Evolutionary conservation across 2,329 filamentous ascomycete species (phyloP).

Genomic region (Shiraia sp.): DNA sequence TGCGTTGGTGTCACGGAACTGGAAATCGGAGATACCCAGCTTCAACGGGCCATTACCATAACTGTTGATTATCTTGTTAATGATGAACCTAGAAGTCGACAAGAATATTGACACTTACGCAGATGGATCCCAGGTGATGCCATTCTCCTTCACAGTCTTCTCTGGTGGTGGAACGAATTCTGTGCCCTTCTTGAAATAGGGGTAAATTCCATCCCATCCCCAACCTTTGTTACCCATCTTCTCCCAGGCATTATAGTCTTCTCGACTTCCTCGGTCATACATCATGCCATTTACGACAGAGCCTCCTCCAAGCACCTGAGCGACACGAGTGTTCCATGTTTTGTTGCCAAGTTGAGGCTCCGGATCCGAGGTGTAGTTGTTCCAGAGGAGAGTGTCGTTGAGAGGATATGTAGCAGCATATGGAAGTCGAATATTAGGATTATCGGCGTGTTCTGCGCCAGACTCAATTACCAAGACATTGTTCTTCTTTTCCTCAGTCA

Average conservation of each 20-base stretch:
- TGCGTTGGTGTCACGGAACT: constrained; percentile 31
- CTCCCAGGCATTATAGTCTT: constrained; percentile 58
- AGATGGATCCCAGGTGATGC: constrained; percentile 36
- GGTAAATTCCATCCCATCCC: constrained; percentile 56
- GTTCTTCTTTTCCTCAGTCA: constrained; percentile 30
- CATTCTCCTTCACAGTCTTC: constrained; percentile 21
- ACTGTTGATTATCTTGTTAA: too few relatives aligned
- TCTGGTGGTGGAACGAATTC: constrained; percentile 29
- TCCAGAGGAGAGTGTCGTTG: constrained; percentile 23
- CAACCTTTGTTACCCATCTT: constrained; percentile 63
- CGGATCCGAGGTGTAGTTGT: constrained; percentile 23
- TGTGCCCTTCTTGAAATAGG: constrained; percentile 33
- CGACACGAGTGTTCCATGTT: constrained; percentile 25
- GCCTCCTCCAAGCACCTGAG: constrained; percentile 33
- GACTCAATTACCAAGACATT: constrained; percentile 31
- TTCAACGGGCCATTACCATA: constrained; percentile 32
- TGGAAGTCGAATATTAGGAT: constrained; percentile 26
- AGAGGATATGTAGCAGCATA: constrained; percentile 30
- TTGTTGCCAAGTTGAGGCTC: constrained; percentile 25
- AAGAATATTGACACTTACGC: too few relatives aligned
- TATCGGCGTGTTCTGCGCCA: constrained; percentile 30
- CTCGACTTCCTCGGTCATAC: constrained; percentile 38
- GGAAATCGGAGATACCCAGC: constrained; percentile 29
- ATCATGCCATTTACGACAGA: constrained; percentile 44
- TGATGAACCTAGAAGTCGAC: too few relatives aligned